Base-by-base conservation (phyloP, 768 basidiomycete genomes). In the Tylopilus balloui region DNA sequence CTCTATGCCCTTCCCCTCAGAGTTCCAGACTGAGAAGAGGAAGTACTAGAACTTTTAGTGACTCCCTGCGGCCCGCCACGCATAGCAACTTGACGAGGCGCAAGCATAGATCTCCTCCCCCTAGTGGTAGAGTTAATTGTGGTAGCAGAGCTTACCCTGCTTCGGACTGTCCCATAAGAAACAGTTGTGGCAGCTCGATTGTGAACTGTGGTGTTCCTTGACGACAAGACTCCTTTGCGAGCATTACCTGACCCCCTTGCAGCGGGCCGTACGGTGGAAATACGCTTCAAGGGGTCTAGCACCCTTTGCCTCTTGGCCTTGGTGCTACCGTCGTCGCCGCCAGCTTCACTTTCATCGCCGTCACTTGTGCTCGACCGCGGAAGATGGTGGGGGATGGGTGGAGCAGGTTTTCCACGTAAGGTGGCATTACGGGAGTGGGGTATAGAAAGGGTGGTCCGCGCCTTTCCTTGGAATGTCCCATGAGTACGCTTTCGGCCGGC, bases 401-500 rank as follows among this genome's bases (percentile, higher is more conserved):
- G 47, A 11, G 25, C 3, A 20, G 49, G 53, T 50, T 50, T 57
- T 48, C 60, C 68, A 45, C 66, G 59, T 24, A 68, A 47, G 14
- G 66, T 69, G 43, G 64, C 54, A 31, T 59, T 53, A 45, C 50
- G 55, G 15, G 52, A 53, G 23, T 57, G 53, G 19, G 63, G 24
- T 19, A 17, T 19, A 3, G 36, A 39, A n/a, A 45, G 11, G 6
- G 39, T n/a, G 27, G 29, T 48, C 14, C 32, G 28, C 27, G 25
- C 35, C 11, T 47, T 55, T 32, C 41, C 42, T 45, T 48, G 52
- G 31, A 44, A 47, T 9, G 39, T 25, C 3, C 51, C 48, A 39
- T 50, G 63, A 12, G 71, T 59, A 12, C 76, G 71, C 49, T 78
- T 78, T 54, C 63, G 72, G 29, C 76, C 73, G 43, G 72, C 67